These are phyloP conservation scores for Rhipidocladum racemiflorum DNA, from an alignment of 176 grass and related monocot genomes.

Conservation along the genomic window DNA sequence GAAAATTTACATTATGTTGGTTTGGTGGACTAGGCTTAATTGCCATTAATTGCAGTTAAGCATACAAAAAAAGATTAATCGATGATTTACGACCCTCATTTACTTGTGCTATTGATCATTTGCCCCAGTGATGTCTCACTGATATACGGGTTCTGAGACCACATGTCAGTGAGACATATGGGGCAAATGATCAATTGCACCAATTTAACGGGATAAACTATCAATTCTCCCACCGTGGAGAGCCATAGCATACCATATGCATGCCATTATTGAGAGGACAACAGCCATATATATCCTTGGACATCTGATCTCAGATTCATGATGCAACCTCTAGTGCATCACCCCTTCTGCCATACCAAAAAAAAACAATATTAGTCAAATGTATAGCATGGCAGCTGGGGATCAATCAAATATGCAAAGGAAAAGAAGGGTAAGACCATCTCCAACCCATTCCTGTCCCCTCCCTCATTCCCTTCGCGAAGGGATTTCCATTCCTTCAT, in stretches of 20 bases:
- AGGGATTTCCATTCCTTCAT: too few relatives aligned
- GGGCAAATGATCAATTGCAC: too few relatives aligned
- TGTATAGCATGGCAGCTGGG: not conserved
- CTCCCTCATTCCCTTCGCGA: too few relatives aligned
- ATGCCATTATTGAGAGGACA: constrained; percentile 15
- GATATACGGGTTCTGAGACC: too few relatives aligned
- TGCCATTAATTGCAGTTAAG: not conserved
- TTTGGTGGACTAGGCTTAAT: not conserved
- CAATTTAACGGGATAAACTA: too few relatives aligned
- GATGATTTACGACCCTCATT: too few relatives aligned
- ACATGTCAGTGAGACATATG: too few relatives aligned
- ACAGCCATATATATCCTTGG: constrained; percentile 3
- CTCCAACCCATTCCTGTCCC: too few relatives aligned
- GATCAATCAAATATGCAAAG: constrained; percentile 15
- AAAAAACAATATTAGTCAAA: not conserved
- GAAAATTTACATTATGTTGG: constrained; percentile 3
- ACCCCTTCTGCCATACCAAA: not conserved
- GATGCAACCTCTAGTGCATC: constrained; percentile 2
- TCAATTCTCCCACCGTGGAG: too few relatives aligned
- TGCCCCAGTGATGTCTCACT: too few relatives aligned
- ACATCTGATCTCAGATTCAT: constrained; percentile 22
- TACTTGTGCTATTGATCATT: too few relatives aligned
- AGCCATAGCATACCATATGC: not conserved
- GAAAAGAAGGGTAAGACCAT: not conserved
- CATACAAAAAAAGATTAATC: too few relatives aligned